A percentile compares a stretch with the other conserved stretches of the same genome.
Evolutionary conservation across 345 rosid genomes (phyloP).

Genomic region (Luvunga scandens): DNA sequence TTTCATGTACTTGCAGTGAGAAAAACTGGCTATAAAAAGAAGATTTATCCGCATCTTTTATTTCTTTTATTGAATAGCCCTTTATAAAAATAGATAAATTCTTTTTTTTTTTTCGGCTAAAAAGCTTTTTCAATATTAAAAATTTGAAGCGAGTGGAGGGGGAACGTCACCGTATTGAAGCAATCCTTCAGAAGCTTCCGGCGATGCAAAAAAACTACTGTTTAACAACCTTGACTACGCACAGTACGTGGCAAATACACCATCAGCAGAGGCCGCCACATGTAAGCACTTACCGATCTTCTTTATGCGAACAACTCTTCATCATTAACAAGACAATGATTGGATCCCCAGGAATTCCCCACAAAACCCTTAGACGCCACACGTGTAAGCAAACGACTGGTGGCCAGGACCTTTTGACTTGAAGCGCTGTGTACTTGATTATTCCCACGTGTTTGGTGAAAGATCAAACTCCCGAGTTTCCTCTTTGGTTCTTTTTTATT

Average conservation of each 20-base stretch:
- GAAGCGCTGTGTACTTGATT: constrained; percentile 15
- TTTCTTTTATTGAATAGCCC: no score
- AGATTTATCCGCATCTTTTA: no score
- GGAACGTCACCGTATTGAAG: constrained; percentile 5
- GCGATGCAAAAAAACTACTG: background rate
- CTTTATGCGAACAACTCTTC: constrained; percentile 3
- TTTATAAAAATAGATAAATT: no score
- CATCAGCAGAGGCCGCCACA: constrained; percentile 31
- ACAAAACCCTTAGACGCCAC: constrained; percentile 1
- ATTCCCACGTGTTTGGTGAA: constrained; percentile 13
- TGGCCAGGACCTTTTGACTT: background rate
- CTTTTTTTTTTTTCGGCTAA: no score
- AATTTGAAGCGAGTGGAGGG: background rate
- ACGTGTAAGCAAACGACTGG: constrained; percentile 12
- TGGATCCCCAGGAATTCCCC: constrained; percentile 13
- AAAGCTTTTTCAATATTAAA: no score
- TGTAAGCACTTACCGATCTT: background rate
- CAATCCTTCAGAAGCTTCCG: background rate
- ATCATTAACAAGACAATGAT: constrained; percentile 29
- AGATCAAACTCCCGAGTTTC: background rate
- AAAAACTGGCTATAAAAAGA: no score
- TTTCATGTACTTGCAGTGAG: no score
- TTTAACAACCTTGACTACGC: background rate
- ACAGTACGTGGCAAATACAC: background rate
- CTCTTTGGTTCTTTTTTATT: no score